A percentile compares a stretch with the other conserved stretches of the same genome.
phyloP scores from a whole-genome alignment of 179 eudicot species.

The Patellifolia procumbens region DNA sequence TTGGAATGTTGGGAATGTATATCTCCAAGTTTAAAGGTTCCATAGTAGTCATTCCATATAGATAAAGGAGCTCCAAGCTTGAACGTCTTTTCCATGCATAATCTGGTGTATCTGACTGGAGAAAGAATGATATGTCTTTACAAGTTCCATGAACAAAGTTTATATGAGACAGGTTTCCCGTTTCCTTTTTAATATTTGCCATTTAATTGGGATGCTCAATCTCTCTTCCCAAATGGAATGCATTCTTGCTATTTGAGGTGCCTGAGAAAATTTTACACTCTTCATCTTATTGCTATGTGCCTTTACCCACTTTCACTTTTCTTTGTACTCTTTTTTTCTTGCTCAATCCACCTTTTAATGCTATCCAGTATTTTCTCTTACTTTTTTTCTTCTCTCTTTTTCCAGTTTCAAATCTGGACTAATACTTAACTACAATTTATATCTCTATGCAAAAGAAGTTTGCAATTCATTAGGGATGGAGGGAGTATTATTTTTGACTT shows the following conservation, averaged over 20 bases:
- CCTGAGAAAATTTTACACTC: not conserved
- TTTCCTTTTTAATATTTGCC: not conserved
- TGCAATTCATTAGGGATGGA: not conserved
- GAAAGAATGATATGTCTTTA: not conserved
- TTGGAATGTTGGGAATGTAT: slow-evolving; percentile 5
- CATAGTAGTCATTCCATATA: not conserved
- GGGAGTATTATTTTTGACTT: not conserved
- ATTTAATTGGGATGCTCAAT: not conserved
- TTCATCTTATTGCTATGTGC: not conserved
- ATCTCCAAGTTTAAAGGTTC: not conserved
- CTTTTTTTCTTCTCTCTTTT: not conserved
- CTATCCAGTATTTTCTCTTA: not conserved
- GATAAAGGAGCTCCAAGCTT: not conserved
- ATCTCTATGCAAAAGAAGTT: not conserved
- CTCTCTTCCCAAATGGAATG: not conserved
- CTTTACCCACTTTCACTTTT: not conserved
- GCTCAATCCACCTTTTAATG: not conserved
- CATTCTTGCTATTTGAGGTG: not conserved
- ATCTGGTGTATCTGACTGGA: not conserved
- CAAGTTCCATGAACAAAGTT: not conserved
- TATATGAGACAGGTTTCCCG: not conserved
- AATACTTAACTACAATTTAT: not conserved
- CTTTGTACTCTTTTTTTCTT: not conserved
- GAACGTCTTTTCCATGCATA: not conserved
- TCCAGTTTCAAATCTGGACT: not conserved